Evolutionary conservation across 1,284 basidiomycete species (phyloP).

Genomic region (Sparassis latifolia): DNA sequence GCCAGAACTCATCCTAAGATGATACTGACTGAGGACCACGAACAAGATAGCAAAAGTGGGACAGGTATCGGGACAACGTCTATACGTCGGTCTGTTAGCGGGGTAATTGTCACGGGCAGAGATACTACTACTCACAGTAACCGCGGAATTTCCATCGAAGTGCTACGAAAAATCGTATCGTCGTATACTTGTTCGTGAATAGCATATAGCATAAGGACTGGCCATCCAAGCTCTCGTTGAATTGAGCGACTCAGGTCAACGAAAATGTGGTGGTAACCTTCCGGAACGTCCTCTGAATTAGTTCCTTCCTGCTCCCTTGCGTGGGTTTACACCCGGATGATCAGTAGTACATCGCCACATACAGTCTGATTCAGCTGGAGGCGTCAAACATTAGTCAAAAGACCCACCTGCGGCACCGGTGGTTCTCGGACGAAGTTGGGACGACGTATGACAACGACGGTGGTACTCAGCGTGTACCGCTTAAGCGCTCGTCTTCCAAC

Average conservation of each 20-base stretch:
- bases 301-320: not conserved
- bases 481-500: too few relatives aligned
- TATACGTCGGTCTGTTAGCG: conserved; percentile 18
- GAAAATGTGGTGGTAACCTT: conserved; percentile 58
- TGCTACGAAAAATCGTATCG: conserved; percentile 50
- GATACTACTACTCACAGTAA: conserved; percentile 41
- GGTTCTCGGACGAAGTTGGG: too few relatives aligned
- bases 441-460: too few relatives aligned
- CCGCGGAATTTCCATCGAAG: conserved; percentile 63
- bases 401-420: too few relatives aligned
- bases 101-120: not conserved
- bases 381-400: too few relatives aligned
- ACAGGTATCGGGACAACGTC: conserved; percentile 61
- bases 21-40: conserved; percentile 49
- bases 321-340: too few relatives aligned
- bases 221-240: conserved; percentile 33
- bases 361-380: too few relatives aligned
- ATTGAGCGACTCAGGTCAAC: conserved; percentile 65
- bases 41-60: conserved; percentile 66
- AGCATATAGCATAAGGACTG: not conserved
- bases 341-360: too few relatives aligned
- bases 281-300: conserved; percentile 51
- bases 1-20: not conserved
- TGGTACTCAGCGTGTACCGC: too few relatives aligned
- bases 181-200: conserved; percentile 35